Conservation (phyloP, 495 filamentous ascomycete species). For the Chaetomium fimeti region DNA sequence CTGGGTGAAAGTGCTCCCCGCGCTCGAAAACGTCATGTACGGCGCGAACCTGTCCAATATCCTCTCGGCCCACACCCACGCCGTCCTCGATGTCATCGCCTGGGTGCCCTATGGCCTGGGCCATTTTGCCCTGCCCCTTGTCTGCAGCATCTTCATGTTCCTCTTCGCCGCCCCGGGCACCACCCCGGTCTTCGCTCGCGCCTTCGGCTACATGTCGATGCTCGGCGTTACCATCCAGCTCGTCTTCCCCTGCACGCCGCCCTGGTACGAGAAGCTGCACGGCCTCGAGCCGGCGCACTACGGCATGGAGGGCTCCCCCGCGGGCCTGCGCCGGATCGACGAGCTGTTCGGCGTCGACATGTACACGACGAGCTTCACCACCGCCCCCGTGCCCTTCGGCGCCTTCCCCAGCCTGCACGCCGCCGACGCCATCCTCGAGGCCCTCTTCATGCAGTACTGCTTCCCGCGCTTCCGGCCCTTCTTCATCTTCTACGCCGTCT, state of each 20-base stretch:
- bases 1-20: constrained; percentile 89
- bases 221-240: constrained; percentile 81
- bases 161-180: constrained; percentile 84
- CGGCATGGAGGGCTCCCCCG: constrained; percentile 80
- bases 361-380: constrained; percentile 86
- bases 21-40: constrained; percentile 96
- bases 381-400: constrained; percentile 87
- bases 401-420: constrained; percentile 92
- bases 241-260: constrained; percentile 86
- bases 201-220: constrained; percentile 91
- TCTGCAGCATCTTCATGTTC: constrained; percentile 76
- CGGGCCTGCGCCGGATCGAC: constrained; percentile 86
- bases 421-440: constrained; percentile 79
- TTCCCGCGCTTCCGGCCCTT: constrained; percentile 76
- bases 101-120: constrained; percentile 91
- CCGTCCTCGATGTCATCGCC: constrained; percentile 78
- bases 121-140: constrained; percentile 78
- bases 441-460: constrained; percentile 86
- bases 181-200: constrained; percentile 75
- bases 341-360: constrained; percentile 82
- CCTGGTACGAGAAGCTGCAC: constrained; percentile 92
- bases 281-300: constrained; percentile 86
- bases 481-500: constrained; percentile 77
- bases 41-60: constrained; percentile 95
- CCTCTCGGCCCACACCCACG: constrained; percentile 79